A percentile compares a stretch with the other conserved stretches of the same genome.
Conservation (phyloP, 257 asterid genomes). For the Solanum microdontum region DNA sequence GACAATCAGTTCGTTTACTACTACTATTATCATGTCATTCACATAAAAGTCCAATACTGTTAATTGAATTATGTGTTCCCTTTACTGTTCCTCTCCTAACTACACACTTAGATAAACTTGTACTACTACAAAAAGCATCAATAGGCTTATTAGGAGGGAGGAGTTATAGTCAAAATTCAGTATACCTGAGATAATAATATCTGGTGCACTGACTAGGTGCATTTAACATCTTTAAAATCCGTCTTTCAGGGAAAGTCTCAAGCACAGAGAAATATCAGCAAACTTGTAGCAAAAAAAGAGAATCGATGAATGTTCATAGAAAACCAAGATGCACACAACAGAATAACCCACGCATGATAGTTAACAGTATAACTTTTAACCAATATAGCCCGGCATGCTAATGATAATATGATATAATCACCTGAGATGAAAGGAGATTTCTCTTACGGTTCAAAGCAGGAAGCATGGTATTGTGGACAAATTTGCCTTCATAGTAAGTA, state of each 20-base stretch:
- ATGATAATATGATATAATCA: neutral
- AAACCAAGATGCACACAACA: neutral
- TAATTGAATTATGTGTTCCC: neutral
- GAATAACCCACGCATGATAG: neutral
- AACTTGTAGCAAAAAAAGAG: neutral
- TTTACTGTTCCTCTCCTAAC: neutral
- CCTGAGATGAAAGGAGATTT: neutral
- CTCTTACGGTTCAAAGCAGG: neutral
- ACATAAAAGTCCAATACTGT: neutral
- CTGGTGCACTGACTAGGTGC: neutral
- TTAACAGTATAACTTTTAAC: neutral
- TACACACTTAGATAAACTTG: neutral
- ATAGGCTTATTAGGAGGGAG: neutral
- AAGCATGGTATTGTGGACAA: neutral
- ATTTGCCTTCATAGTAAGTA: neutral
- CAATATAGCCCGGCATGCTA: neutral
- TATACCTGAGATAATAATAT: neutral
- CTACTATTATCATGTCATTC: neutral
- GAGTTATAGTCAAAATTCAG: neutral
- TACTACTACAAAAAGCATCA: neutral
- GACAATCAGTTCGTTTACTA: neutral
- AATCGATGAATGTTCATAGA: neutral
- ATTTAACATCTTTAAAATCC: neutral
- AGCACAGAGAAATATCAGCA: neutral
- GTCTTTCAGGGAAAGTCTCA: neutral